Percentiles rank a stretch among this genome's conserved stretches.
Conservation (phyloP, 2,329 filamentous ascomycete species). For the Tetracladium maxilliforme region DNA sequence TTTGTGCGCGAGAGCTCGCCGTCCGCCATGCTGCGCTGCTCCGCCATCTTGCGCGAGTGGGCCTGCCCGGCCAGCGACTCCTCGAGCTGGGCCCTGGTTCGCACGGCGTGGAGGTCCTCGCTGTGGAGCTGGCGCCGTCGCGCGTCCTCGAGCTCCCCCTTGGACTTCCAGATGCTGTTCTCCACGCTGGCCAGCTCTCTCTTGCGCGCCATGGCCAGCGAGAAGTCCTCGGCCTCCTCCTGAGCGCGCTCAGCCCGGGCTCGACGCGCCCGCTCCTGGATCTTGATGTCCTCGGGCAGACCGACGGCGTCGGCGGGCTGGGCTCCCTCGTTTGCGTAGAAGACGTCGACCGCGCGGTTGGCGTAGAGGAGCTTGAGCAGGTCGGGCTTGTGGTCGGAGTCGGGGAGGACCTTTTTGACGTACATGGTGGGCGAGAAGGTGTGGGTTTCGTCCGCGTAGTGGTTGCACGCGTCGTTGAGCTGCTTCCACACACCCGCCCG, state of each 20-base stretch:
- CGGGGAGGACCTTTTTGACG: slow-evolving; percentile 23
- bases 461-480: slow-evolving; percentile 44
- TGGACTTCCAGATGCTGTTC: slow-evolving; percentile 30
- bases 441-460: slow-evolving; percentile 32
- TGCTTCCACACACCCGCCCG: slow-evolving; percentile 51
- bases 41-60: slow-evolving; percentile 21
- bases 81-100: slow-evolving; percentile 29
- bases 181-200: slow-evolving; percentile 36
- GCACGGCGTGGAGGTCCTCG: slow-evolving; percentile 27
- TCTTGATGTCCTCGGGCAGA: slow-evolving; percentile 31
- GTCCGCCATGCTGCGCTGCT: slow-evolving; percentile 31
- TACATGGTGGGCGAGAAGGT: slow-evolving; percentile 55
- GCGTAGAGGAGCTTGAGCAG: slow-evolving; percentile 32
- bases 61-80: slow-evolving; percentile 24
- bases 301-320: slow-evolving; percentile 38
- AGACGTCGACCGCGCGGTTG: slow-evolving; percentile 37
- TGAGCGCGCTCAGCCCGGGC: slow-evolving; percentile 27
- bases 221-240: slow-evolving; percentile 32
- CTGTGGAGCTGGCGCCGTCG: slow-evolving; percentile 28
- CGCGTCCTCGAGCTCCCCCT: slow-evolving; percentile 34
- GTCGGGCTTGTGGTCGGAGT: slow-evolving; percentile 21
- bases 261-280: slow-evolving; percentile 33
- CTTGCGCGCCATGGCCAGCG: slow-evolving; percentile 28
- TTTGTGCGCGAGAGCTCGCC: slow-evolving; percentile 26
- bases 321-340: slow-evolving; percentile 34